A percentile compares a stretch with the other conserved stretches of the same genome.
These are phyloP conservation scores for Pichia eremophila DNA, from an alignment of 805 yeast genomes.

Conservation along the genomic window DNA sequence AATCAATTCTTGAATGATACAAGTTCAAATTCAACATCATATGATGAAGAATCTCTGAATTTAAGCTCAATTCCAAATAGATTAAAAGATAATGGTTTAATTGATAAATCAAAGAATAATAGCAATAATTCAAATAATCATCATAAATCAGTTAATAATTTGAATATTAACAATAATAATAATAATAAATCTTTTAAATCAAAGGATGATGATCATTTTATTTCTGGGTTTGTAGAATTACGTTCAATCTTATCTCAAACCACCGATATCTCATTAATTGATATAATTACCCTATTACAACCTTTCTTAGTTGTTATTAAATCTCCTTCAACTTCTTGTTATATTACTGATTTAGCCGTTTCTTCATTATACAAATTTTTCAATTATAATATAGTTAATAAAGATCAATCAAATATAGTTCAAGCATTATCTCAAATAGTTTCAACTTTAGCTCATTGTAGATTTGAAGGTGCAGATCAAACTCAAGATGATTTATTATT, in stretches of 20 bases:
- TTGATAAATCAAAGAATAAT: neutral
- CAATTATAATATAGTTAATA: constrained; percentile 55
- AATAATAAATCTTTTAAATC: constrained; percentile 11
- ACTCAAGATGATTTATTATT: constrained; percentile 86
- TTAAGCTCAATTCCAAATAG: constrained; percentile 6
- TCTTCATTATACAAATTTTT: constrained; percentile 67
- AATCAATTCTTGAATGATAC: constrained; percentile 31
- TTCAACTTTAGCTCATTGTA: constrained; percentile 79
- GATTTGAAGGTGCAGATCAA: constrained; percentile 93
- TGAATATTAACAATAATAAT: neutral
- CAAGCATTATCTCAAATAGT: constrained; percentile 56
- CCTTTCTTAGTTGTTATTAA: constrained; percentile 82
- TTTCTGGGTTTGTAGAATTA: constrained; percentile 72
- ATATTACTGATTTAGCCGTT: constrained; percentile 74
- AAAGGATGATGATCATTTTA: constrained; percentile 43
- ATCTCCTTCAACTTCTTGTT: constrained; percentile 78
- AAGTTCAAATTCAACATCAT: constrained; percentile 7
- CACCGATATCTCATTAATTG: constrained; percentile 44
- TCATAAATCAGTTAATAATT: constrained; percentile 3
- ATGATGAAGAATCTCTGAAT: constrained; percentile 21
- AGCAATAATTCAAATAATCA: neutral
- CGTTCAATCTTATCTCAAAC: constrained; percentile 59
- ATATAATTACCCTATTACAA: constrained; percentile 63
- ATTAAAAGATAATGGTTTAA: neutral
- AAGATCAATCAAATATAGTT: constrained; percentile 43